Evolutionary conservation across 768 basidiomycete genomes (phyloP), one percentile per base, ranked within the genome.

Genomic region (Pleurotus platypus): DNA sequence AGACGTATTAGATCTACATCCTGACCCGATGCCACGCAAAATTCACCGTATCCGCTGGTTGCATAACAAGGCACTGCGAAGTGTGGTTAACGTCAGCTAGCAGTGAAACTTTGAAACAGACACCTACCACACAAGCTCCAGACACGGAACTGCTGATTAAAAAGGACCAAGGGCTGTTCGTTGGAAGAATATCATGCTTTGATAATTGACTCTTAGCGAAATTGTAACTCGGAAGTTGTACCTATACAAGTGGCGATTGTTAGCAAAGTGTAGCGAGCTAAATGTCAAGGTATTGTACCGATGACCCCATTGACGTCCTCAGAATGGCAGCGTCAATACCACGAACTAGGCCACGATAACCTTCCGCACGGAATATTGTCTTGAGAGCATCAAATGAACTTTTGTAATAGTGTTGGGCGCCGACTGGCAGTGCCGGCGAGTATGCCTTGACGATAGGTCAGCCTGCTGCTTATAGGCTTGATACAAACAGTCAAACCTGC

Each of bases 151-250:
- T 94, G 66, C 94, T 94, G 12, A 85, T 81, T 30, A 99, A 74
- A 70, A 90, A 99, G 1, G 94, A 92, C 86, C 84, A 90, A 30
- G 89, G 81, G 58, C 88, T 93, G 65, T 93, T 83, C 7, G 86
- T 84, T 30, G 85, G 83, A 42, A 90, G 71, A 57, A 92, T 81
- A 2, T 86, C 86, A 58, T 82, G 75, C 40, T 78, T 76, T 5
- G 89, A 82, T 46, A 99, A 72, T 55, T 87, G 82, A 49, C 81
- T 84, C 71, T 99, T 99, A 27, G 93, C 91, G 70, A 91, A 90
- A 62, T 93, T 95, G 70, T 99, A 99, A 47, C 91, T 91, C 1
- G 97, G 97, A 24, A 99, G 72, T 83, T 99, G 97, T 6, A 95
- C 92, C 83, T 90, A 64, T n/a, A 57, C 43, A 57, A 56, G 49